Evolutionary conservation across 805 yeast genomes (phyloP).

Genomic region (Yarrowia deformans): DNA sequence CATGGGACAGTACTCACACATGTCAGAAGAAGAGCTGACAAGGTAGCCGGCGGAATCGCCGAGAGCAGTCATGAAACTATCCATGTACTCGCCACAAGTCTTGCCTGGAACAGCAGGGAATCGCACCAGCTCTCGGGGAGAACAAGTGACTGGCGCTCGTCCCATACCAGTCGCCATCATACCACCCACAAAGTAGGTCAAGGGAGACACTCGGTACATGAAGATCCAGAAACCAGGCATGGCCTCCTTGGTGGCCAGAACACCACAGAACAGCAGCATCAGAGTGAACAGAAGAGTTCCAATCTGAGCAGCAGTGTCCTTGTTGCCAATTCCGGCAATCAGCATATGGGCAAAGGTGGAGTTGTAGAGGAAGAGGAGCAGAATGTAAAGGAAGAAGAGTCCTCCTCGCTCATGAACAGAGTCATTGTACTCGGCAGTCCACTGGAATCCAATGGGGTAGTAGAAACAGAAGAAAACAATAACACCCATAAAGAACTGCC

Average conservation of each 20-base stretch:
- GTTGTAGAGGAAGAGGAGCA: constrained; percentile 58
- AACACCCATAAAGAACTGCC: constrained; percentile 68
- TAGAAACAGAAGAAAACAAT: constrained; percentile 64
- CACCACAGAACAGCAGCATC: constrained; percentile 69
- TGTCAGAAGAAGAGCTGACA: constrained; percentile 55
- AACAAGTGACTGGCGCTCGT: constrained; percentile 57
- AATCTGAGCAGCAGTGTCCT: constrained; percentile 65
- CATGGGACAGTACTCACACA: constrained; percentile 69
- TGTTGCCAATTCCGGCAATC: constrained; percentile 52
- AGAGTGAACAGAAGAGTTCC: constrained; percentile 62
- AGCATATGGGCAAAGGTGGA: constrained; percentile 52
- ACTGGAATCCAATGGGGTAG: constrained; percentile 73
- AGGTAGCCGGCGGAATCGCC: constrained; percentile 57
- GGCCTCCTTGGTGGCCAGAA: constrained; percentile 58
- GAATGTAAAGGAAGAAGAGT: constrained; percentile 51
- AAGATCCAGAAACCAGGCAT: constrained; percentile 85
- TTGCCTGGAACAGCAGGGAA: constrained; percentile 63
- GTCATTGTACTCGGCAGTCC: constrained; percentile 62
- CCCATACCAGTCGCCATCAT: constrained; percentile 59
- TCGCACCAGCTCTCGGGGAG: constrained; percentile 56
- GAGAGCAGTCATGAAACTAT: constrained; percentile 49
- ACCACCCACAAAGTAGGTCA: constrained; percentile 69
- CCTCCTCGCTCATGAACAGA: constrained; percentile 54
- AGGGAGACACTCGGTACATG: constrained; percentile 74
- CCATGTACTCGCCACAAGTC: constrained; percentile 66